Evolutionary conservation across 1,139 yeast species (phyloP).

Genomic region (Suhomyces anneliseae): DNA sequence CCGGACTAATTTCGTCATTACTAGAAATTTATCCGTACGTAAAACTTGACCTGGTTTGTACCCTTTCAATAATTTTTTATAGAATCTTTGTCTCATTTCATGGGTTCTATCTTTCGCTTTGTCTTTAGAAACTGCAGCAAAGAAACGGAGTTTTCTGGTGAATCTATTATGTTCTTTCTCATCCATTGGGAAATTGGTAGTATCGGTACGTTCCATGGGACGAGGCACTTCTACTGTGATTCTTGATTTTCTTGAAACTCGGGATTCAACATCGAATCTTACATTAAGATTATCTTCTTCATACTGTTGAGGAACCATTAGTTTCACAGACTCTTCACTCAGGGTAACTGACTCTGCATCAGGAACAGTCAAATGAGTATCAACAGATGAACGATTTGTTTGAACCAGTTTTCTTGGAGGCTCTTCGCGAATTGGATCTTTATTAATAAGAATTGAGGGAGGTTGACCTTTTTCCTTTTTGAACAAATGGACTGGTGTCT

Average conservation of each 20-base stretch:
- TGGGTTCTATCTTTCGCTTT: slow-evolving; percentile 19
- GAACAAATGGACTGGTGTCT: not conserved
- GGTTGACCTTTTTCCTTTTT: not conserved
- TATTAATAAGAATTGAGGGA: not conserved
- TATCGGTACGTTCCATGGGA: slow-evolving; percentile 15
- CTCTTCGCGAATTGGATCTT: not conserved
- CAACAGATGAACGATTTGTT: not conserved
- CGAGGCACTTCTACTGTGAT: slow-evolving; percentile 16
- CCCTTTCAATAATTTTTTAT: slow-evolving; percentile 23
- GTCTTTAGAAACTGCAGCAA: slow-evolving; percentile 28
- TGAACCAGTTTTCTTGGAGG: not conserved
- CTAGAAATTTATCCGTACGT: slow-evolving; percentile 64
- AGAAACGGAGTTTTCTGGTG: slow-evolving; percentile 21
- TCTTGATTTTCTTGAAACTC: slow-evolving; percentile 4
- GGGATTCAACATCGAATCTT: slow-evolving; percentile 4
- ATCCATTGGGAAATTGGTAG: slow-evolving; percentile 2
- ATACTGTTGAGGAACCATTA: not conserved
- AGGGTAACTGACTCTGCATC: slow-evolving; percentile 1
- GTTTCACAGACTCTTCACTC: not conserved
- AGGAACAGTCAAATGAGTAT: not conserved
- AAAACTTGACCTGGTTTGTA: slow-evolving; percentile 61
- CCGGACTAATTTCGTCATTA: slow-evolving; percentile 46
- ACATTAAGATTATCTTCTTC: not conserved
- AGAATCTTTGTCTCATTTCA: slow-evolving; percentile 22
- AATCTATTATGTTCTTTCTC: slow-evolving; percentile 24